Evolutionary conservation across 164 flowering plant species (phyloP).

Genomic region (Tinospora cordifolia): DNA sequence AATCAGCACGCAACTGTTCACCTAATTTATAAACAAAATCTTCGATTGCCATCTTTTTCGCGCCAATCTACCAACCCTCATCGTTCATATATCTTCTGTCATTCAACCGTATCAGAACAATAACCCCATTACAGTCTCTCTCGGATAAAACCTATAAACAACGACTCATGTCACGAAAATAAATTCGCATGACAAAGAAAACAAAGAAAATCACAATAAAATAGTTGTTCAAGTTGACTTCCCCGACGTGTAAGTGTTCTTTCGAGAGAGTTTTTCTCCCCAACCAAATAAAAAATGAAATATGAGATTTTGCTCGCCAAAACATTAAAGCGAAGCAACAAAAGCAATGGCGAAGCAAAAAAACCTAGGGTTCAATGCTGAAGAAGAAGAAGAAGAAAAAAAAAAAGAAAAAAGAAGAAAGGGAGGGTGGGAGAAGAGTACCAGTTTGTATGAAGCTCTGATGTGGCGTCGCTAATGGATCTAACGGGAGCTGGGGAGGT

Average conservation of each 20-base stretch:
- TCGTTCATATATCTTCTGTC: conserved; percentile 14
- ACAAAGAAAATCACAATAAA: background rate
- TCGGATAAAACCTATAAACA: conserved; percentile 1
- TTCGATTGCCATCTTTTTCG: conserved; percentile 22
- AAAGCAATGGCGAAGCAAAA: no score
- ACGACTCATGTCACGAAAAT: background rate
- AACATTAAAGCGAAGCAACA: background rate
- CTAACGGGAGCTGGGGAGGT: conserved; percentile 13
- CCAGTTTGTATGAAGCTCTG: conserved; percentile 21
- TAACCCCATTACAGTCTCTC: conserved; percentile 2
- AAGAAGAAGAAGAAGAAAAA: no score
- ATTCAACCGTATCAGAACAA: conserved; percentile 10
- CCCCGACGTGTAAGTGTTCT: background rate
- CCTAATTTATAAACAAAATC: conserved; percentile 14
- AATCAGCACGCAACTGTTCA: conserved; percentile 18
- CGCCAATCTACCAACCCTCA: conserved; percentile 21
- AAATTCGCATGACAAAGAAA: background rate
- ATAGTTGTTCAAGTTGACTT: background rate
- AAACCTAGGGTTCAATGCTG: no score
- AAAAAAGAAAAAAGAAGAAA: no score
- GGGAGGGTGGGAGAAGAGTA: no score
- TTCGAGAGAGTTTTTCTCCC: background rate
- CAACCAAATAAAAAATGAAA: no score
- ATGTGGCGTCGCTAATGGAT: conserved; percentile 21
- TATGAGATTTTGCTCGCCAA: no score